These are phyloP conservation scores for Penicillium turbatum DNA, from an alignment of 495 filamentous ascomycete species.

Conservation along the genomic window DNA sequence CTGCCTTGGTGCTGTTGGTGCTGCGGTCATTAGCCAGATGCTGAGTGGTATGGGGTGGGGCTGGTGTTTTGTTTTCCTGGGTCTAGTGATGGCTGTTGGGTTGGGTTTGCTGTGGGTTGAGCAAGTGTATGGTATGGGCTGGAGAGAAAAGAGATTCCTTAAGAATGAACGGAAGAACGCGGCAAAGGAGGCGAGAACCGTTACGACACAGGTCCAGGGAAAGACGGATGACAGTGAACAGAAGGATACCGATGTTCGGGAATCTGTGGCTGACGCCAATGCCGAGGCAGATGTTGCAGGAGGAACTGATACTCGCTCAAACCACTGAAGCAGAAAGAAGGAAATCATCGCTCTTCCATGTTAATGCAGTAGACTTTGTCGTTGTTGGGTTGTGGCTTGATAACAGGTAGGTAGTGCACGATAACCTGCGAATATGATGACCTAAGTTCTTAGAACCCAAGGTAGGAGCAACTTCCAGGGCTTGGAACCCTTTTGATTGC, in stretches of 20 bases:
- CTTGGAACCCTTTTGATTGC: no score
- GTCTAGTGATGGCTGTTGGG: conserved; percentile 31
- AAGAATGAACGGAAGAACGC: conserved; percentile 14
- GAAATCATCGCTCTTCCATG: not conserved
- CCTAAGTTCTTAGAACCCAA: no score
- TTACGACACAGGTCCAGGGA: not conserved
- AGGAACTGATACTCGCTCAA: not conserved
- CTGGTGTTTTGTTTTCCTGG: conserved; percentile 55
- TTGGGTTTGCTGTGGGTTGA: conserved; percentile 29
- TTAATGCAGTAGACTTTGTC: not conserved
- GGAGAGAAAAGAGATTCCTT: conserved; percentile 35
- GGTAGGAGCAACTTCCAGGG: no score
- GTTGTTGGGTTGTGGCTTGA: no score
- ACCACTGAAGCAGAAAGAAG: not conserved
- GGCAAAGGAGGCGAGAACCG: conserved; percentile 2
- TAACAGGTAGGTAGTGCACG: no score
- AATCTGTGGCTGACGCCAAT: not conserved
- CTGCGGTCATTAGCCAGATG: conserved; percentile 58
- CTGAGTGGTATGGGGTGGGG: conserved; percentile 55
- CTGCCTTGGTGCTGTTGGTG: conserved; percentile 57
- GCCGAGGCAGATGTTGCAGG: not conserved
- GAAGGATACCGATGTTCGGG: not conserved
- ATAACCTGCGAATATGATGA: no score
- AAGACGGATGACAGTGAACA: not conserved
- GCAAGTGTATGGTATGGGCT: conserved; percentile 34